These are phyloP conservation scores for Avena sativa DNA, from an alignment of 176 grass and related monocot species.

Conservation along the genomic window DNA sequence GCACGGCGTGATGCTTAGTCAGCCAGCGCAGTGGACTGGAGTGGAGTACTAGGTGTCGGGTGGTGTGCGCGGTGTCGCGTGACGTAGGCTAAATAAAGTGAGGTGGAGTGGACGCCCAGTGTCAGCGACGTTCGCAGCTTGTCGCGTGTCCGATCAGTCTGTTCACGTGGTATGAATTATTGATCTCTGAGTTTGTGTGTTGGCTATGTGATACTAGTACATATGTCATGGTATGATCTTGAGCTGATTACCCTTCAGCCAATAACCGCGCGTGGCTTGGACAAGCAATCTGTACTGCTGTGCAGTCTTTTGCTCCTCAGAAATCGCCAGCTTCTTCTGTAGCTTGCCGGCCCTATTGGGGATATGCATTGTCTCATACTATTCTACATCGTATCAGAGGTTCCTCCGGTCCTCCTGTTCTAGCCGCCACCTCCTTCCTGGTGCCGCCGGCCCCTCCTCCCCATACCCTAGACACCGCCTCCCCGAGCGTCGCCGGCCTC, in stretches of 20 bases:
- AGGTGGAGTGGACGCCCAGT: slow-evolving; percentile 24
- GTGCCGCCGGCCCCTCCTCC: too few species aligned
- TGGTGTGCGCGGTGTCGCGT: slow-evolving; percentile 1
- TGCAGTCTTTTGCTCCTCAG: neutral
- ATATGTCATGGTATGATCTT: neutral
- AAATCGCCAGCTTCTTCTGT: neutral
- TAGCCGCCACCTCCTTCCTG: too few species aligned
- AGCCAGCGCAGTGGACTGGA: neutral
- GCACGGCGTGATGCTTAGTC: slow-evolving; percentile 15
- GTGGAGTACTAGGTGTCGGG: slow-evolving; percentile 19
- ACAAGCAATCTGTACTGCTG: neutral
- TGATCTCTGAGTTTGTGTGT: neutral
- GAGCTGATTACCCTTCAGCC: neutral
- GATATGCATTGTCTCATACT: too few species aligned
- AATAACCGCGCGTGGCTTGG: neutral
- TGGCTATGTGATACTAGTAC: neutral
- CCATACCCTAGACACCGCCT: too few species aligned
- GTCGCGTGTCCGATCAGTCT: neutral
- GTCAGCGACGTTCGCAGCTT: neutral
- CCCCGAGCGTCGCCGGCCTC: too few species aligned
- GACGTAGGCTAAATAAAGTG: slow-evolving; percentile 50
- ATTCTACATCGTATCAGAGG: too few species aligned
- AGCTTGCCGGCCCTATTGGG: too few species aligned
- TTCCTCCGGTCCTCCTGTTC: too few species aligned
- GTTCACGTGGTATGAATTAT: neutral